Evolutionary conservation across 2,329 filamentous ascomycete genomes (phyloP).

Genomic region (Hymenoscyphus infarciens): DNA sequence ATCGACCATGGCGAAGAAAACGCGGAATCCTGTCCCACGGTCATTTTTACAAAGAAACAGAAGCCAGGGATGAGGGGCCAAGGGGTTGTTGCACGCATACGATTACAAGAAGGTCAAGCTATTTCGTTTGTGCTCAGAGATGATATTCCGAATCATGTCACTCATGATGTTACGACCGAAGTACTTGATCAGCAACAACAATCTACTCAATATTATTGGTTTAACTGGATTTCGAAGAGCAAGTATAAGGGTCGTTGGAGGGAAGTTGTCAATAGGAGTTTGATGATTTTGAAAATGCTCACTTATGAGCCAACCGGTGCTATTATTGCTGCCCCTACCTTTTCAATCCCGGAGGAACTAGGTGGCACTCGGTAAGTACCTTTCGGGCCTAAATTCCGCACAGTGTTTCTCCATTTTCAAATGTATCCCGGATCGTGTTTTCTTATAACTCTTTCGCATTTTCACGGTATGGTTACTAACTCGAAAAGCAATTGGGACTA

Average conservation of each 20-base stretch:
- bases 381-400: not conserved
- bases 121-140: constrained; percentile 67
- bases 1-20: constrained; percentile 56
- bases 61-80: constrained; percentile 54
- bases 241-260: constrained; percentile 70
- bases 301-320: constrained; percentile 77
- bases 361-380: constrained; percentile 51
- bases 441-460: not conserved
- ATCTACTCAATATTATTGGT: constrained; percentile 70
- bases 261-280: constrained; percentile 66
- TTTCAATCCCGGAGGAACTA: constrained; percentile 72
- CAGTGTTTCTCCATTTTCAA: not conserved
- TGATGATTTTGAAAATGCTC: constrained; percentile 72
- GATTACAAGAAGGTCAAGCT: constrained; percentile 61
- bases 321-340: constrained; percentile 72
- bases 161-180: constrained; percentile 53
- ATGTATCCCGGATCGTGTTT: not conserved
- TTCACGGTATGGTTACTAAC: constrained; percentile 9
- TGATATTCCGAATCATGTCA: constrained; percentile 55
- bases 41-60: constrained; percentile 53
- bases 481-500: constrained; percentile 61
- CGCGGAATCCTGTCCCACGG: constrained; percentile 45
- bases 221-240: constrained; percentile 67
- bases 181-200: constrained; percentile 62
- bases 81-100: constrained; percentile 58